These are phyloP conservation scores for Annulohypoxylon nitens DNA, from an alignment of 495 filamentous ascomycete genomes.

Conservation along the genomic window DNA sequence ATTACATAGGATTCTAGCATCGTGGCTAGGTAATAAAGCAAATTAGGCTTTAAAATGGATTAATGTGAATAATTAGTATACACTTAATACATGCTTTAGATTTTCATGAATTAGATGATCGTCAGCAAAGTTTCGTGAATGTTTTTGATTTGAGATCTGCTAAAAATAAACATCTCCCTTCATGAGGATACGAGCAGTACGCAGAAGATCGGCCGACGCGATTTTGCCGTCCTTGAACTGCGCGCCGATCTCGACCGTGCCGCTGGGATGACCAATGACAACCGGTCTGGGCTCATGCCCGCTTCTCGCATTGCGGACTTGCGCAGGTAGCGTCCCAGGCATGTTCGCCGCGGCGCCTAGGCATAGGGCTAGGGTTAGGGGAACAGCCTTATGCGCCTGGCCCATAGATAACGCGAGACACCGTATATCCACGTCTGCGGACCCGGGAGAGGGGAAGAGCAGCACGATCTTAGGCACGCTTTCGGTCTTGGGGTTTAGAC, in stretches of 20 bases:
- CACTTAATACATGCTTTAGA: not conserved
- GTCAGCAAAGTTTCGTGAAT: not conserved
- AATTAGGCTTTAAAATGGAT: not conserved
- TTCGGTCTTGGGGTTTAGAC: conserved; percentile 66
- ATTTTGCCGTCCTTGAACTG: conserved; percentile 57
- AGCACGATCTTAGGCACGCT: conserved; percentile 77
- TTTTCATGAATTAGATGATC: not conserved
- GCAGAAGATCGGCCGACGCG: conserved; percentile 62
- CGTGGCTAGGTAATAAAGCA: not conserved
- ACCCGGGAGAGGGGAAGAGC: conserved; percentile 62
- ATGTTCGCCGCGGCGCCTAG: conserved; percentile 69
- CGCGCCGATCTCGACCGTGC: conserved; percentile 69
- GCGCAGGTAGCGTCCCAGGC: conserved; percentile 61
- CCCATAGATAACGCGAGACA: conserved; percentile 64
- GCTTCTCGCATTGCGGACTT: conserved; percentile 46
- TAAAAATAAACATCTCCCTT: conserved; percentile 68
- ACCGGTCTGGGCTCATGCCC: conserved; percentile 53
- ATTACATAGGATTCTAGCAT: not conserved
- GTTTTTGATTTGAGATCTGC: not conserved
- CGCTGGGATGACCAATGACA: conserved; percentile 72
- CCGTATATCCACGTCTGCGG: conserved; percentile 56
- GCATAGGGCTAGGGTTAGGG: conserved; percentile 71
- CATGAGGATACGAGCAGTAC: conserved; percentile 69
- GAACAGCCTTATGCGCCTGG: conserved; percentile 74
- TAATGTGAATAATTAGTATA: not conserved